phyloP scores from a whole-genome alignment of 495 filamentous ascomycete species.

The Aspergillus campestris region DNA sequence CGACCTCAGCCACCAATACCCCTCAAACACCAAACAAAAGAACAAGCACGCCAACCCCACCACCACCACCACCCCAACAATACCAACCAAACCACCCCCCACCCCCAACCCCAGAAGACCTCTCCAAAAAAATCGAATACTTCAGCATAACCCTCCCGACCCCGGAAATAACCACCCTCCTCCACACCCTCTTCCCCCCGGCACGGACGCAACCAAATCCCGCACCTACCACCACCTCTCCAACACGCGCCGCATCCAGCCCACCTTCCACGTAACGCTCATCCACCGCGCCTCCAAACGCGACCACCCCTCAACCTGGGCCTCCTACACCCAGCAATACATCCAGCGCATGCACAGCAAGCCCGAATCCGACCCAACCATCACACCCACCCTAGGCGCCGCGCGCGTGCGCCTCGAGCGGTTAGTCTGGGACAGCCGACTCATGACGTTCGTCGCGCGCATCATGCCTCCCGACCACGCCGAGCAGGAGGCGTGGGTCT shows the following conservation, averaged over 20 bases:
- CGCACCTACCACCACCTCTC: constrained; percentile 71
- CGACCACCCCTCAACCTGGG: constrained; percentile 60
- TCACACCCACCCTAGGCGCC: constrained; percentile 37
- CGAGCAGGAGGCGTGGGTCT: constrained; percentile 48
- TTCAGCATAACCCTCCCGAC: constrained; percentile 61
- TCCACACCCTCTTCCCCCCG: constrained; percentile 56
- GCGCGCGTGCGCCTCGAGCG: constrained; percentile 54
- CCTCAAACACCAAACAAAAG: constrained; percentile 28
- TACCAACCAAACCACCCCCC: no score
- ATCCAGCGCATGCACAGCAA: constrained; percentile 29
- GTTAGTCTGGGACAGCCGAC: constrained; percentile 67
- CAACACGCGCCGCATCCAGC: constrained; percentile 63
- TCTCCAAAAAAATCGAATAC: constrained; percentile 64
- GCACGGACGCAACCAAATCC: constrained; percentile 32
- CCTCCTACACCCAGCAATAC: constrained; percentile 47
- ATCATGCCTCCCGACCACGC: constrained; percentile 37
- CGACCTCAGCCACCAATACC: constrained; percentile 49
- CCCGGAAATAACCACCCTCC: constrained; percentile 45
- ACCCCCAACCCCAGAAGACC: constrained; percentile 11
- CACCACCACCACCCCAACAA: no score
- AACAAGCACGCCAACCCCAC: no score
- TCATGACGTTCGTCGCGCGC: constrained; percentile 83
- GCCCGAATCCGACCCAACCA: constrained; percentile 27
- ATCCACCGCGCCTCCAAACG: constrained; percentile 64
- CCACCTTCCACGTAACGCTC: constrained; percentile 87